Evolutionary conservation across 2,329 filamentous ascomycete genomes (phyloP).

Genomic region (Ascosphaera acerosa): DNA sequence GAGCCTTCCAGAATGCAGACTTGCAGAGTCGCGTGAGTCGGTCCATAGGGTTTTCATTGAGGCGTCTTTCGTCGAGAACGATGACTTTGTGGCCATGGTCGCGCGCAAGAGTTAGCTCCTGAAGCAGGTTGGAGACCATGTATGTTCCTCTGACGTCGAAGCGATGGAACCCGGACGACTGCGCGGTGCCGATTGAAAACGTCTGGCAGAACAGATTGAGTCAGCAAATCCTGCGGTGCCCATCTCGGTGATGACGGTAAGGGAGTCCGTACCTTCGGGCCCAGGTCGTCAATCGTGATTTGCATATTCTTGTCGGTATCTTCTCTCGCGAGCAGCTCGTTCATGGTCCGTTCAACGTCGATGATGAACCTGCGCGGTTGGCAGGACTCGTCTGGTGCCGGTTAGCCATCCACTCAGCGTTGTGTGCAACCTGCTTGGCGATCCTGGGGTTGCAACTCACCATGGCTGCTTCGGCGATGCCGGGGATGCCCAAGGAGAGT

Average conservation of each 20-base stretch:
- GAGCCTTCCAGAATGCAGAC: conserved; percentile 74
- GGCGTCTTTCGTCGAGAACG: conserved; percentile 64
- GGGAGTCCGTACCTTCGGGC: conserved; percentile 44
- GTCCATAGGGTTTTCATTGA: conserved; percentile 89
- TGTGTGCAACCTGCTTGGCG: not conserved
- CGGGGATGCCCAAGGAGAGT: conserved; percentile 12
- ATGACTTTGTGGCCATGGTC: conserved; percentile 76
- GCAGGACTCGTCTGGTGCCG: conserved; percentile 40
- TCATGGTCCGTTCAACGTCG: conserved; percentile 60
- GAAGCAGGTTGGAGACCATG: conserved; percentile 86
- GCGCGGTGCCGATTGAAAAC: conserved; percentile 58
- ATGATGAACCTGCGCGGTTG: conserved; percentile 60
- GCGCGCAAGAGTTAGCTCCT: conserved; percentile 81
- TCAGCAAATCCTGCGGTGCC: conserved; percentile 8
- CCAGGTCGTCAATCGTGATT: conserved; percentile 89
- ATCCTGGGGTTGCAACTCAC: conserved; percentile 10
- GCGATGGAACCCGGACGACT: conserved; percentile 61
- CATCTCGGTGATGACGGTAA: not conserved
- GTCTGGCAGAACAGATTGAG: conserved; percentile 25
- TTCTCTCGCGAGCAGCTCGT: conserved; percentile 57
- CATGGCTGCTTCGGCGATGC: conserved; percentile 20
- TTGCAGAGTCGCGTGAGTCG: conserved; percentile 66
- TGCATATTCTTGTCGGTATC: conserved; percentile 89
- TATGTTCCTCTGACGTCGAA: conserved; percentile 90
- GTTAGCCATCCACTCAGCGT: conserved; percentile 5